Evolutionary conservation across 2,329 filamentous ascomycete genomes (phyloP).

Genomic region (Daldinia sp.): DNA sequence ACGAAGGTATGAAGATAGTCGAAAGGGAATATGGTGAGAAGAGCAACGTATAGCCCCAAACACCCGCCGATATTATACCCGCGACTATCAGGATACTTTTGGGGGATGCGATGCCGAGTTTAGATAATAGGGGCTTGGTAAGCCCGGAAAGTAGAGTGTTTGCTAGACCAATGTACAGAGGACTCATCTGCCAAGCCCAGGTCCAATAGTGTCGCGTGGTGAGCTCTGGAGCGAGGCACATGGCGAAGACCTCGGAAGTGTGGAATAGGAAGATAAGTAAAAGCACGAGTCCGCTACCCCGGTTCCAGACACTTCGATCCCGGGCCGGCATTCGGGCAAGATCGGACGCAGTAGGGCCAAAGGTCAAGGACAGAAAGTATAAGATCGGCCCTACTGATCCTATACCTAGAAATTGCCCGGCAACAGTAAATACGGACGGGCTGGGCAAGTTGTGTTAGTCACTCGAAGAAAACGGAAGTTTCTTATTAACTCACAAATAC

Average conservation of each 20-base stretch:
- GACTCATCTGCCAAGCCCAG: slow-evolving; percentile 47
- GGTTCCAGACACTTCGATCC: slow-evolving; percentile 14
- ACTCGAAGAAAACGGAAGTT: neutral
- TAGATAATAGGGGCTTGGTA: slow-evolving; percentile 15
- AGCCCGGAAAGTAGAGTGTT: slow-evolving; percentile 31
- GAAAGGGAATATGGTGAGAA: slow-evolving; percentile 32
- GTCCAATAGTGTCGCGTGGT: slow-evolving; percentile 44
- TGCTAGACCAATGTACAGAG: slow-evolving; percentile 43
- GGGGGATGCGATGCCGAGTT: slow-evolving; percentile 8
- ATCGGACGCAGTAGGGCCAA: slow-evolving; percentile 32
- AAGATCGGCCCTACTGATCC: slow-evolving; percentile 32
- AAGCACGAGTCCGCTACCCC: slow-evolving; percentile 24
- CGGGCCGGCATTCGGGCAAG: slow-evolving; percentile 20
- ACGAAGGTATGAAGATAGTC: slow-evolving; percentile 34
- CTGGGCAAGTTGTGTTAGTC: slow-evolving; percentile 20
- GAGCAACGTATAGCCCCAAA: slow-evolving; percentile 32
- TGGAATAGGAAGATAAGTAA: slow-evolving; percentile 41
- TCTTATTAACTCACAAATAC: slow-evolving; percentile 40
- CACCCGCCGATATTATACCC: slow-evolving; percentile 27
- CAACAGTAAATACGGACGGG: slow-evolving; percentile 33
- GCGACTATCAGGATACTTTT: slow-evolving; percentile 16
- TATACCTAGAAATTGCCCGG: slow-evolving; percentile 32
- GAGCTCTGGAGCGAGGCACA: slow-evolving; percentile 38
- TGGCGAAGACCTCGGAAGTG: slow-evolving; percentile 39
- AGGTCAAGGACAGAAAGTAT: slow-evolving; percentile 39